phyloP scores from a whole-genome alignment of 31 red algal species.

The Odonthalia washingtoniensis region DNA sequence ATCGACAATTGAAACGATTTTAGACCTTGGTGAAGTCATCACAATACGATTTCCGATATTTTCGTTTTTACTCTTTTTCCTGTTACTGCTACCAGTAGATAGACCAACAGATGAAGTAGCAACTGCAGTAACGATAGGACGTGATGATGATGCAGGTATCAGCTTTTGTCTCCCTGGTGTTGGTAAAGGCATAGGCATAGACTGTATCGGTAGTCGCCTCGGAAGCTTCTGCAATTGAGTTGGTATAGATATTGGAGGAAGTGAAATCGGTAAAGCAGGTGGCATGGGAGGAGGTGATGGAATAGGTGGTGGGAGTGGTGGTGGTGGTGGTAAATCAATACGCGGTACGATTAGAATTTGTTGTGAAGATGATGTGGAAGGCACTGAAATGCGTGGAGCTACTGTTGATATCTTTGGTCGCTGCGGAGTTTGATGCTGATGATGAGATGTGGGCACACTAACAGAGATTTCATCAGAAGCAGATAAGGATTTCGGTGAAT shows the following conservation, averaged over 20 bases:
- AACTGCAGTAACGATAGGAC: too few species aligned
- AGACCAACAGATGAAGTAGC: too few species aligned
- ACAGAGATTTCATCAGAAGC: too few species aligned
- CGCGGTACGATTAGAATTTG: neutral
- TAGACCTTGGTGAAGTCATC: neutral
- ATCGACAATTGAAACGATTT: neutral
- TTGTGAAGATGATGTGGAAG: neutral
- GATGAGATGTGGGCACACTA: neutral
- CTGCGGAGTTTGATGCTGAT: slow-evolving; percentile 20
- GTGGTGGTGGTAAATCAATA: neutral
- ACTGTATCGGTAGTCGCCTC: neutral
- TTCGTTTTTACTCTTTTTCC: too few species aligned
- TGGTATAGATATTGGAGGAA: slow-evolving; percentile 26
- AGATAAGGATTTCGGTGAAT: too few species aligned
- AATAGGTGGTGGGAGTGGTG: slow-evolving; percentile 46
- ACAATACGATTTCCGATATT: too few species aligned
- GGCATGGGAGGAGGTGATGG: slow-evolving; percentile 35
- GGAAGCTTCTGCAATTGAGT: neutral
- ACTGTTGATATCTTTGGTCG: neutral
- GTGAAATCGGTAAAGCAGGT: slow-evolving; percentile 50
- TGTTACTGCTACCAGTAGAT: too few species aligned
- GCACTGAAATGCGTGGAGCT: neutral
- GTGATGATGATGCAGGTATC: too few species aligned
- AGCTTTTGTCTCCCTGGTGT: slow-evolving; percentile 36
- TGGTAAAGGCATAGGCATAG: neutral